Percentiles rank a stretch among this genome's conserved stretches.
phyloP scores from a whole-genome alignment of 441 rosid species.

The Jatropha podagrica region DNA sequence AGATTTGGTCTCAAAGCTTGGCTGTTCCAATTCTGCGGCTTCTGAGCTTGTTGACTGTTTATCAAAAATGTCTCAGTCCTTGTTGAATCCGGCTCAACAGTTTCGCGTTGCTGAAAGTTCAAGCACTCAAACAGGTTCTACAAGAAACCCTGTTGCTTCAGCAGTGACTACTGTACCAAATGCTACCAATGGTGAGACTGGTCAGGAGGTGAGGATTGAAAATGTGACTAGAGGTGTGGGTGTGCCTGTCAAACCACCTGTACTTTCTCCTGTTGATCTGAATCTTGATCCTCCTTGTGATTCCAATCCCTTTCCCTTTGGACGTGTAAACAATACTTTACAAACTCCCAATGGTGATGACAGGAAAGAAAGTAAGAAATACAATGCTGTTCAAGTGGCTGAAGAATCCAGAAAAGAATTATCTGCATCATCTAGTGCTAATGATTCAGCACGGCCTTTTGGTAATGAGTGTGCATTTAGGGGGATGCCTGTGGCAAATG shows the following conservation, averaged over 20 bases:
- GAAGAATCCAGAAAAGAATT: constrained; percentile 22
- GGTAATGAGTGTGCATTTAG: constrained; percentile 61
- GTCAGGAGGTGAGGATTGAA: constrained; percentile 25
- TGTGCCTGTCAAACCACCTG: constrained; percentile 6
- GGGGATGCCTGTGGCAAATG: constrained; percentile 37
- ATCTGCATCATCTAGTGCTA: constrained; percentile 11
- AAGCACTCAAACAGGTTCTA: constrained; percentile 23
- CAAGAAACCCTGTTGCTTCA: constrained; percentile 32
- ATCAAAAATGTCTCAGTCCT: constrained; percentile 48
- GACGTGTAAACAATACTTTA: neutral
- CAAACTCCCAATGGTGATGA: constrained; percentile 15
- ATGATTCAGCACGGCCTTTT: constrained; percentile 10
- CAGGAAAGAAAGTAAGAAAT: constrained; percentile 27
- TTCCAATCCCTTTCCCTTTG: constrained; percentile 18
- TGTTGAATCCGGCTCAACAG: constrained; percentile 20
- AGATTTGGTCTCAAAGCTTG: constrained; percentile 57
- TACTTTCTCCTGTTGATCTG: constrained; percentile 34
- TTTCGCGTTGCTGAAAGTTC: constrained; percentile 17
- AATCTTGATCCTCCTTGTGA: constrained; percentile 29
- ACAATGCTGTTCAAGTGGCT: constrained; percentile 18
- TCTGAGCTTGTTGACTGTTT: constrained; percentile 48
- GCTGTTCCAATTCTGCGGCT: constrained; percentile 37
- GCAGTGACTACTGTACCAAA: constrained; percentile 21
- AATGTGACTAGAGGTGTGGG: constrained; percentile 18
- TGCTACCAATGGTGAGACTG: constrained; percentile 24